Evolutionary conservation across 441 rosid genomes (phyloP).

Genomic region (Populus hybrid): DNA sequence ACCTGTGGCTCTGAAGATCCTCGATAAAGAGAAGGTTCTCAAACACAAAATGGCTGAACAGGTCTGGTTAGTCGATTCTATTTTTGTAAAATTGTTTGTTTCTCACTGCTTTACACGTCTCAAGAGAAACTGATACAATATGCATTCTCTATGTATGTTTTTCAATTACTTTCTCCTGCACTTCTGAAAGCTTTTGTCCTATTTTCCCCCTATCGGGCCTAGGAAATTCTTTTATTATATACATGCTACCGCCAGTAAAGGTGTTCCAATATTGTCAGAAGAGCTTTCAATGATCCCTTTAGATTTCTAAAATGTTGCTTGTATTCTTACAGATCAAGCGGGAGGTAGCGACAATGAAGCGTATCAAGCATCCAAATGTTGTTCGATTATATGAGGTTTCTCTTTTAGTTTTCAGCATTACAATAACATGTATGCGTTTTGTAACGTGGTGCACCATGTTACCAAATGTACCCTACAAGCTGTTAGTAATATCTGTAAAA

Average conservation of each 20-base stretch:
- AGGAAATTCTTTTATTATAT: not conserved
- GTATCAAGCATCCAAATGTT: conserved; percentile 90
- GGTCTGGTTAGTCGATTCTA: conserved; percentile 35
- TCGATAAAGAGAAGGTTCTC: conserved; percentile 94
- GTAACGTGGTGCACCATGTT: too few species aligned
- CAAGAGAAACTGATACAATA: not conserved
- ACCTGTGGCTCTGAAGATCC: conserved; percentile 88
- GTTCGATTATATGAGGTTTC: conserved; percentile 76
- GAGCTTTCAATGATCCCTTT: not conserved
- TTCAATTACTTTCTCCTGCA: not conserved
- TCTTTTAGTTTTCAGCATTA: conserved; percentile 4
- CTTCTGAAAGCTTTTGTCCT: not conserved
- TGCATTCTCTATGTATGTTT: not conserved
- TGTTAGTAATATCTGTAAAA: not conserved
- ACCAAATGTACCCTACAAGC: not conserved
- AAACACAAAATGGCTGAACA: conserved; percentile 97
- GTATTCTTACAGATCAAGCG: conserved; percentile 63
- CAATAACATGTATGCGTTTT: not conserved
- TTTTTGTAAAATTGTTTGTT: not conserved
- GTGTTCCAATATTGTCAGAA: not conserved
- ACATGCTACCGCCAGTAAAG: not conserved
- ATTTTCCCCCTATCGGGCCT: not conserved
- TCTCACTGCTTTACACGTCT: not conserved
- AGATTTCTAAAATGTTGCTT: conserved; percentile 18
- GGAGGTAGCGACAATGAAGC: conserved; percentile 88